These are phyloP conservation scores for Penicillium sp. DNA, from an alignment of 2,329 filamentous ascomycete species.

Conservation along the genomic window DNA sequence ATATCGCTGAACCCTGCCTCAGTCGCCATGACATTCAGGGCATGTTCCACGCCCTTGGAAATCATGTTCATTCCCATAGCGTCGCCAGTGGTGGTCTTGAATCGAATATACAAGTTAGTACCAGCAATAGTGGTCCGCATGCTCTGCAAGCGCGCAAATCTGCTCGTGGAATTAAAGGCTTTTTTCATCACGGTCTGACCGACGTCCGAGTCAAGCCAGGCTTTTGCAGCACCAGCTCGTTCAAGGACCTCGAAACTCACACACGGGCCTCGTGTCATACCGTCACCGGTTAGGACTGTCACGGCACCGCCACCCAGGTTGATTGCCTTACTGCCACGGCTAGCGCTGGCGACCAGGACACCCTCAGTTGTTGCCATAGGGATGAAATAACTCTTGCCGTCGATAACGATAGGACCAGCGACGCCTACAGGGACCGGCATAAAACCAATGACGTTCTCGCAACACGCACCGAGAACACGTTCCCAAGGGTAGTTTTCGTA, in stretches of 20 bases:
- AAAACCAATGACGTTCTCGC: neutral
- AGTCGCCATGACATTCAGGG: neutral
- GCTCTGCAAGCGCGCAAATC: neutral
- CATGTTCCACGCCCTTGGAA: neutral
- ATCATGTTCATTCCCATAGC: neutral
- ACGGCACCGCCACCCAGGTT: neutral
- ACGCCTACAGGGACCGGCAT: neutral
- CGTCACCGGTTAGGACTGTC: neutral
- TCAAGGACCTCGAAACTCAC: neutral
- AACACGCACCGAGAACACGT: neutral
- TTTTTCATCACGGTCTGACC: neutral
- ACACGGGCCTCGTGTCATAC: neutral
- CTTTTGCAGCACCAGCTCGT: neutral
- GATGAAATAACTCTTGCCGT: neutral
- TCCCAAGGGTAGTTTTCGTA: neutral
- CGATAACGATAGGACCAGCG: fast-evolving
- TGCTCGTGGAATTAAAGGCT: neutral
- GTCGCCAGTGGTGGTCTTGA: neutral
- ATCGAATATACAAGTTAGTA: neutral
- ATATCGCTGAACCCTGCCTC: neutral
- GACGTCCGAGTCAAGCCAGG: neutral
- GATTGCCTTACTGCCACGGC: too few species aligned
- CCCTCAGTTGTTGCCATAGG: too few species aligned
- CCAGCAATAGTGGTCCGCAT: neutral
- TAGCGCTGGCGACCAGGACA: too few species aligned